These are phyloP conservation scores for Trichoderma asperelloides DNA, from an alignment of 495 filamentous ascomycete species.

Conservation along the genomic window DNA sequence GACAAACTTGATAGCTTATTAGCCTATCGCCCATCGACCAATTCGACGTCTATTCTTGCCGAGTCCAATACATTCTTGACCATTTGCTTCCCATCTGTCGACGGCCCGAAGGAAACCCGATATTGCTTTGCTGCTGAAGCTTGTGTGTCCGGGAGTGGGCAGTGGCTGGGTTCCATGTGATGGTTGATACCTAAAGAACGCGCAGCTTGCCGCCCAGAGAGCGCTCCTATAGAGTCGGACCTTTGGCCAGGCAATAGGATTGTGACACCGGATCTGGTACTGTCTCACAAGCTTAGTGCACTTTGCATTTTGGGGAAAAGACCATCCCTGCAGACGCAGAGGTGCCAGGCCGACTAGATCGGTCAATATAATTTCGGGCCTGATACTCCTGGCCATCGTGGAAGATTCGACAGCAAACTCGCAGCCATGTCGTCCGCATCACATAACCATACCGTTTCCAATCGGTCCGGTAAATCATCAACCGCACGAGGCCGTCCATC, in stretches of 20 bases:
- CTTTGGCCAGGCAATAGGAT: background rate
- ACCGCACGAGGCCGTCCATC: slow-evolving; percentile 30
- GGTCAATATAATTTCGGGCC: slow-evolving; percentile 17
- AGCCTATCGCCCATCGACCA: background rate
- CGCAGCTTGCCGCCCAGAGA: slow-evolving; percentile 31
- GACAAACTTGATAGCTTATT: background rate
- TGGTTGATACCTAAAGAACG: slow-evolving; percentile 35
- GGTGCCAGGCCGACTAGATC: background rate
- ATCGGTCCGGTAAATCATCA: slow-evolving; percentile 38
- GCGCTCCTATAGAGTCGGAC: background rate
- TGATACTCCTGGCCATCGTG: background rate
- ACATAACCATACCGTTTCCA: slow-evolving; percentile 54
- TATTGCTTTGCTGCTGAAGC: slow-evolving; percentile 28
- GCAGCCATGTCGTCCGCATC: slow-evolving; percentile 38
- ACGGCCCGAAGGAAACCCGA: slow-evolving; percentile 19
- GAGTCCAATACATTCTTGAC: background rate
- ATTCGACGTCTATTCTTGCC: slow-evolving; percentile 1
- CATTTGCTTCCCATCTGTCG: background rate
- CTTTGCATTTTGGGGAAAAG: background rate
- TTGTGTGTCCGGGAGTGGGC: slow-evolving; percentile 32
- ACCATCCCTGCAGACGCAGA: background rate
- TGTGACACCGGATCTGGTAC: slow-evolving; percentile 8
- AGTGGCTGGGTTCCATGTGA: slow-evolving; percentile 40
- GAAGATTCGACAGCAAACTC: slow-evolving; percentile 11
- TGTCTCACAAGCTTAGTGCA: background rate